Evolutionary conservation across 441 rosid genomes (phyloP).

Genomic region (Dalechampia spathulata): DNA sequence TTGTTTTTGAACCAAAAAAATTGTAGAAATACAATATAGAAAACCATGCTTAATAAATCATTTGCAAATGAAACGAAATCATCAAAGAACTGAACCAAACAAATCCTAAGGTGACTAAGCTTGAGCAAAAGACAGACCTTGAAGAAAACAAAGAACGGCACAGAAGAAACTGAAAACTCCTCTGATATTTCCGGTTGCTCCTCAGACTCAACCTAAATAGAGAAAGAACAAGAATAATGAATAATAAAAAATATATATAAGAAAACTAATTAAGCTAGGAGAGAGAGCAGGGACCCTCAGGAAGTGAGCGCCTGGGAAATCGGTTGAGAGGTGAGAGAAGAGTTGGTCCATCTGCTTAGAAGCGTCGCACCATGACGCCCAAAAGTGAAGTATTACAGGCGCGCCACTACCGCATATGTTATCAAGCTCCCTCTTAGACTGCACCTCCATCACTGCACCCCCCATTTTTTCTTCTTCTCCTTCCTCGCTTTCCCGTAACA

Average conservation of each 20-base stretch:
- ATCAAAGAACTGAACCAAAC: no score
- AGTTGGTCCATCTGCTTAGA: constrained; percentile 99
- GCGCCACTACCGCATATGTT: constrained; percentile 39
- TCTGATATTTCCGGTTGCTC: constrained; percentile 90
- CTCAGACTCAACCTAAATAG: constrained; percentile 98
- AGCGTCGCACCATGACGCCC: constrained; percentile 99
- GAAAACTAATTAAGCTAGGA: no score
- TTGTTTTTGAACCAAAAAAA: no score
- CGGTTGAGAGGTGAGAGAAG: constrained; percentile 80
- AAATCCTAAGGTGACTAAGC: background rate
- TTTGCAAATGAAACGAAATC: no score
- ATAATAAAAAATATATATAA: no score
- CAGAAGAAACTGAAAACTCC: constrained; percentile 71
- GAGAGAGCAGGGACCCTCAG: constrained; percentile 54
- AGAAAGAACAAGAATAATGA: no score
- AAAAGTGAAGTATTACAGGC: constrained; percentile 63
- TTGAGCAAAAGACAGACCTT: constrained; percentile 44
- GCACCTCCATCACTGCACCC: constrained; percentile 78
- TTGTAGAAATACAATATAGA: no score
- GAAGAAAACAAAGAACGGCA: constrained; percentile 78
- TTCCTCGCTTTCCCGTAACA: no score
- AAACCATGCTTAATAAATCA: no score
- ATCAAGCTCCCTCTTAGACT: constrained; percentile 77
- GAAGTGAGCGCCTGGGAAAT: constrained; percentile 75
- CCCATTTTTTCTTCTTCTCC: constrained; percentile 49